Evolutionary conservation across 2,329 filamentous ascomycete genomes (phyloP), one percentile per base, ranked within the genome.

Genomic region (Xylariaceae sp.): DNA sequence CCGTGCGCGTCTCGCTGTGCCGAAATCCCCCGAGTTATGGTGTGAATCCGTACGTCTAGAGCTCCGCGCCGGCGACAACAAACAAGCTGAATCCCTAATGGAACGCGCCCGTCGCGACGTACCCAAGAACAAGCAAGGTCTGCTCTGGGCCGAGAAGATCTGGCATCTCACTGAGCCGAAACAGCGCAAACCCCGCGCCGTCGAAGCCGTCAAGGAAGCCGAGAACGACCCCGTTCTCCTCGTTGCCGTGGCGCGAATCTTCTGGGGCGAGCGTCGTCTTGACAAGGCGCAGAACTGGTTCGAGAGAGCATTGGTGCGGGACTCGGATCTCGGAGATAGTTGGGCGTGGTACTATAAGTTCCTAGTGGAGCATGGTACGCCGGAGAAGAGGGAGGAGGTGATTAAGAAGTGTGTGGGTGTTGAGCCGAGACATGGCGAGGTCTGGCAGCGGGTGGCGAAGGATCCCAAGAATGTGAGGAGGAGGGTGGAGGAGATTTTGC

Each of bases 341-440:
- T 99, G 95, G 95, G 93, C 92, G 17, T 99, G 93, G 93, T 99
- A 97, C 74, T 94, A 92, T 74, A 92, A 93, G 74, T 99, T 97
- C 73, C 72, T 97, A 65, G 73, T 86, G 66, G 90, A 97, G 79
- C 92, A 99, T 76, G 95, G 94, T 8, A 97, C 92, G 4, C 88
- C 91, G 65, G 93, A 96, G 79, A 99, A 97, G 86, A 82, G 88
- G 69, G 83, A 80, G 35, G 94, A 97, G 71, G 88, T 97, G 37
- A 73, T 96, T 4, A 80, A 80, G 59, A 96, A 96, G 77, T 92
- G 90, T 67, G 80, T 89, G 37, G 77, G 88, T 53, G 92, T 87
- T 59, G 94, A 97, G 74, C 95, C 95, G 2, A 86, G 87, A 68
- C 92, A 99, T 73, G 94, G 94, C 11, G 94, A 99, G 79, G 78